Evolutionary conservation across 2,329 filamentous ascomycete species (phyloP).

Genomic region (Hypoxylon sp.): DNA sequence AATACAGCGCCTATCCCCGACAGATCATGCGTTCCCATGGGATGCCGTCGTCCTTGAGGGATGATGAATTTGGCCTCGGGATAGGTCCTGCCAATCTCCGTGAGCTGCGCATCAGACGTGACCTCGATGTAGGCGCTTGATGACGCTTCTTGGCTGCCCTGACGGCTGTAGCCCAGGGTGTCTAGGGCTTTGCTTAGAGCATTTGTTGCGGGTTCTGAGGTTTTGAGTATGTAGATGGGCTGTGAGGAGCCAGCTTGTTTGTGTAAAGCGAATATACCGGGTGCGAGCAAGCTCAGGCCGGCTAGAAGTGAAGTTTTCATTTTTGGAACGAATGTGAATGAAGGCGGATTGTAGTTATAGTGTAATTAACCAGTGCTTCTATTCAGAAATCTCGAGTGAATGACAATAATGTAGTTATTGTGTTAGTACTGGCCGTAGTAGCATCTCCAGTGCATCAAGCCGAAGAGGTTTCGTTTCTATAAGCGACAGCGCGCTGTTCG

Average conservation of each 20-base stretch:
- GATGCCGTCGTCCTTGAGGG: slow-evolving; percentile 22
- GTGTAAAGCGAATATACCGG: slow-evolving; percentile 8
- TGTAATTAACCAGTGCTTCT: neutral
- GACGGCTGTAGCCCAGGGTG: slow-evolving; percentile 45
- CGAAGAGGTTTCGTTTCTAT: slow-evolving; percentile 8
- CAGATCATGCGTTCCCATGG: neutral
- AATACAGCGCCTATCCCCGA: neutral
- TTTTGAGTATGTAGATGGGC: slow-evolving; percentile 47
- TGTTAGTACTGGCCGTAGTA: neutral
- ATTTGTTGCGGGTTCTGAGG: slow-evolving; percentile 35
- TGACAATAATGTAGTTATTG: neutral
- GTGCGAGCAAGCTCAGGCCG: slow-evolving; percentile 23
- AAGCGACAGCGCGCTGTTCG: slow-evolving; percentile 11
- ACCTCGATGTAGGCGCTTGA: slow-evolving; percentile 44
- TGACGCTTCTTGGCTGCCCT: slow-evolving; percentile 13
- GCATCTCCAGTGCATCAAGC: neutral
- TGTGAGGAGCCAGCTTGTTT: slow-evolving; percentile 7
- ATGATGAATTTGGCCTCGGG: slow-evolving; percentile 48
- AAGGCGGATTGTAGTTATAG: neutral
- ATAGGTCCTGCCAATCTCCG: slow-evolving; percentile 38
- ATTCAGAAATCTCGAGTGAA: neutral
- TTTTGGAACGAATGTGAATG: neutral
- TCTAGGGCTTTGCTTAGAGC: slow-evolving; percentile 44
- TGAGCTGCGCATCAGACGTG: slow-evolving; percentile 34
- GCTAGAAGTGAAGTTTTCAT: slow-evolving; percentile 26